Evolutionary conservation across 257 asterid genomes (phyloP), one percentile per base, ranked within the genome.

Genomic region (Plantago elongata): DNA sequence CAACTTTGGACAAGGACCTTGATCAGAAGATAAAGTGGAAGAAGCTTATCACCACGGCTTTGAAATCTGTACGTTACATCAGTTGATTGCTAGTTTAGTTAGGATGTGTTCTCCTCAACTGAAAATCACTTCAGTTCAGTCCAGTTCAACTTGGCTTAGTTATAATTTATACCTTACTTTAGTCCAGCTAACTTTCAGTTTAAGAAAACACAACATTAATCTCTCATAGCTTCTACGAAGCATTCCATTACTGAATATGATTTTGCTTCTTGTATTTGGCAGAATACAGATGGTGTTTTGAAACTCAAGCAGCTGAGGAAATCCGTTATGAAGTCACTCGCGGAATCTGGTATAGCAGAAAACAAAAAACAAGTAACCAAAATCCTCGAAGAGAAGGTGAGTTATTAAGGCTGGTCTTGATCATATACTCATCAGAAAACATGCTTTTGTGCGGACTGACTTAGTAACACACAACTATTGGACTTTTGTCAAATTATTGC

Each of bases 1-100:
- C 69, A 15, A 58, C 68, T 29, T 38, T 67, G 15, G 54, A 52
- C 14, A 66, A 66, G 55, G 81, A 79, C 48, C 27, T 22, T 2
- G 27, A 22, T 22, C 54, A 74, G 79, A 69, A 76, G 64, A 84
- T 86, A 54, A 80, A 87, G 76, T 89, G 97, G 99, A 93, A 89
- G 79, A 89, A 85, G 76, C 82, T 93, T 64, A 89, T 93, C 58
- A 69, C 85, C 58, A 77, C 90, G 48, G 84, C 86, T 61, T 60
- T 92, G 69, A 79, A 79, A 82, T 84, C 94, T 45, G 99, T 92
- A 82, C 5, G 90, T 78, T 13, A 61, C 18, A 47, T 56, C 22
- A 56, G 29, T 11, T 55, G 47, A 11, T 65, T 44, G 48, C 47
- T 27, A 48, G n/a, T 37, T 63, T 7, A 51, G 42, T 12, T 27